Evolutionary conservation across 2,329 filamentous ascomycete genomes (phyloP).

Genomic region (Diaporthe ilicicola): DNA sequence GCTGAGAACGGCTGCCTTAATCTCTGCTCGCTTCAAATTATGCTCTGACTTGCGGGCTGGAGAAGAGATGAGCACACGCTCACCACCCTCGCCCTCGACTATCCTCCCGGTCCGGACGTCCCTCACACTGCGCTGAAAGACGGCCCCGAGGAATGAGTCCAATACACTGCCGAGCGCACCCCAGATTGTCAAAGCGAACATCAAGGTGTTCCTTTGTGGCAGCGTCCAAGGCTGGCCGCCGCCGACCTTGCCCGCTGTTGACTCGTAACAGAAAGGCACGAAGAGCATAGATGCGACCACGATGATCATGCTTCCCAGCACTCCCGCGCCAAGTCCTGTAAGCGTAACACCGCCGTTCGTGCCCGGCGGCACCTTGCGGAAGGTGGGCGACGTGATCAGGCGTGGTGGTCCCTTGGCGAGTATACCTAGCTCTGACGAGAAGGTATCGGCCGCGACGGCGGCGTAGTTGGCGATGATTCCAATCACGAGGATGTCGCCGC

Average conservation of each 20-base stretch:
- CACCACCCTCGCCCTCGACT: conserved; percentile 81
- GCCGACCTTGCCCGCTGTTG: conserved; percentile 47
- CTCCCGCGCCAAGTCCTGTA: conserved; percentile 76
- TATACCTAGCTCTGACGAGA: conserved; percentile 94
- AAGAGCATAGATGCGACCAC: conserved; percentile 71
- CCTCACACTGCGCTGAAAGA: conserved; percentile 85
- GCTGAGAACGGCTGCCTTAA: conserved; percentile 51
- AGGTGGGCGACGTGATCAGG: conserved; percentile 81
- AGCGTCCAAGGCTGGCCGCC: conserved; percentile 60
- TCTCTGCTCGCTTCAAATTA: conserved; percentile 46
- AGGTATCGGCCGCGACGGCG: conserved; percentile 90
- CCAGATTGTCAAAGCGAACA: conserved; percentile 71
- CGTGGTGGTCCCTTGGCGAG: conserved; percentile 78
- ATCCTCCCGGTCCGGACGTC: conserved; percentile 87
- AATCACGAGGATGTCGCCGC: conserved; percentile 68
- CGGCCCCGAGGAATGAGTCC: conserved; percentile 86
- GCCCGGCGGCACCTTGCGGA: conserved; percentile 84
- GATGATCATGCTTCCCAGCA: conserved; percentile 78
- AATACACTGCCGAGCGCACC: conserved; percentile 83
- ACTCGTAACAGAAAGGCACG: conserved; percentile 70
- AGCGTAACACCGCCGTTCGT: conserved; percentile 93
- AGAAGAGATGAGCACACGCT: conserved; percentile 39
- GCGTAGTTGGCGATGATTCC: conserved; percentile 86
- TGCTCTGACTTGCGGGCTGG: conserved; percentile 40
- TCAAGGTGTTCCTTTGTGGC: conserved; percentile 54